Conservation (phyloP, 345 rosid genomes). For the Eucalyptus sideroxylon region DNA sequence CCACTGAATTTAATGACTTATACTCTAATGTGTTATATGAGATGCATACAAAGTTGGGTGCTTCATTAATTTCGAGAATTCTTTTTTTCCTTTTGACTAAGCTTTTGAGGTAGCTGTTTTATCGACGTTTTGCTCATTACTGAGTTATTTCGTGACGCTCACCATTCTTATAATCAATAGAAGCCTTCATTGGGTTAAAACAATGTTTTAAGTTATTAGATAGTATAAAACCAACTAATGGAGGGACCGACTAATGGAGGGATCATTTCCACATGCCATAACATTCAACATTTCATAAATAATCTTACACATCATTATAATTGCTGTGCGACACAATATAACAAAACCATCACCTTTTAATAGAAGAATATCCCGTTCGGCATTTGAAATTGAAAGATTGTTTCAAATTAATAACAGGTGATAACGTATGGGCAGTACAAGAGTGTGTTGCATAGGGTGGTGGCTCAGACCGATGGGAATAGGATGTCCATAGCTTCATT, state of each 20-base stretch:
- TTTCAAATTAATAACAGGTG: no score
- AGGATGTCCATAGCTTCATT: neutral
- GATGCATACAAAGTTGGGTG: neutral
- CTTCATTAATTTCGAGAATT: neutral
- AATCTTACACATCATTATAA: neutral
- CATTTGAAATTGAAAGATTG: no score
- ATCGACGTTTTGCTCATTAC: neutral
- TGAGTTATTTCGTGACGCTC: neutral
- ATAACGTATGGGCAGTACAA: no score
- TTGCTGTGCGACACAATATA: neutral
- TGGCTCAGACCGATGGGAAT: no score
- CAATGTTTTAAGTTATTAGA: neutral
- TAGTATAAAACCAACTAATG: neutral
- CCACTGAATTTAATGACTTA: neutral
- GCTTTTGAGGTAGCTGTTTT: neutral
- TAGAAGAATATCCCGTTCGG: no score
- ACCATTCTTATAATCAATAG: neutral
- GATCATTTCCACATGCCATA: neutral
- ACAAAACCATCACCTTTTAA: no score
- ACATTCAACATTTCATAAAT: neutral
- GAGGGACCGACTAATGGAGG: neutral
- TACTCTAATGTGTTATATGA: no score
- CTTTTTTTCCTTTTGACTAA: neutral
- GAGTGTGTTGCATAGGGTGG: no score
- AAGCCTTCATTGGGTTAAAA: neutral